phyloP scores from a whole-genome alignment of 2,329 filamentous ascomycete species.

The Gremmenia infestans region DNA sequence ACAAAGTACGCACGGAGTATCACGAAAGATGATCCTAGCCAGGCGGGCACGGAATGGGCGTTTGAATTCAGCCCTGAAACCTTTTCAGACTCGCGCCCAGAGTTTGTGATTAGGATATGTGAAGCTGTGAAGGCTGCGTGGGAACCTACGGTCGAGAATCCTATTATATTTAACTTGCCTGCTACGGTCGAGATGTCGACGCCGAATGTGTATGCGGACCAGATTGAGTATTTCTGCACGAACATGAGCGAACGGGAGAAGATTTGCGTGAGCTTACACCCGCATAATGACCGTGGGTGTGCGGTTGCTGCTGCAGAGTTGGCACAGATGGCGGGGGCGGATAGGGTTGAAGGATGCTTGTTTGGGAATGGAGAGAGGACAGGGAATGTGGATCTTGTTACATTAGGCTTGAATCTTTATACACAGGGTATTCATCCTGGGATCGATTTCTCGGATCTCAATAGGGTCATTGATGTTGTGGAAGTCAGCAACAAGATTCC shows the following conservation, averaged over 20 bases:
- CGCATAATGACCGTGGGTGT: constrained; percentile 91
- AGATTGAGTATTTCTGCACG: constrained; percentile 92
- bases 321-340: constrained; percentile 93
- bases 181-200: constrained; percentile 94
- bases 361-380: constrained; percentile 95
- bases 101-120: constrained; percentile 79
- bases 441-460: constrained; percentile 89
- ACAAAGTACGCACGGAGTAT: constrained; percentile 81
- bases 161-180: constrained; percentile 94
- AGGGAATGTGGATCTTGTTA: constrained; percentile 92
- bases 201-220: constrained; percentile 92
- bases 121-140: constrained; percentile 92
- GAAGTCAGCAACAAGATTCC: constrained; percentile 73
- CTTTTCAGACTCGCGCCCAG: constrained; percentile 85
- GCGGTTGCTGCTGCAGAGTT: constrained; percentile 86
- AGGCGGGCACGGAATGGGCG: constrained; percentile 60
- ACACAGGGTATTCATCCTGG: constrained; percentile 83
- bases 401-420: constrained; percentile 87
- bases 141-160: constrained; percentile 72
- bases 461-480: constrained; percentile 75
- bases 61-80: constrained; percentile 83
- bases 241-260: constrained; percentile 64
- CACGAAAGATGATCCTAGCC: constrained; percentile 70
- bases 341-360: constrained; percentile 88
- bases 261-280: constrained; percentile 80